Conservation (phyloP, 306 rosid species). For the Vicia villosa region DNA sequence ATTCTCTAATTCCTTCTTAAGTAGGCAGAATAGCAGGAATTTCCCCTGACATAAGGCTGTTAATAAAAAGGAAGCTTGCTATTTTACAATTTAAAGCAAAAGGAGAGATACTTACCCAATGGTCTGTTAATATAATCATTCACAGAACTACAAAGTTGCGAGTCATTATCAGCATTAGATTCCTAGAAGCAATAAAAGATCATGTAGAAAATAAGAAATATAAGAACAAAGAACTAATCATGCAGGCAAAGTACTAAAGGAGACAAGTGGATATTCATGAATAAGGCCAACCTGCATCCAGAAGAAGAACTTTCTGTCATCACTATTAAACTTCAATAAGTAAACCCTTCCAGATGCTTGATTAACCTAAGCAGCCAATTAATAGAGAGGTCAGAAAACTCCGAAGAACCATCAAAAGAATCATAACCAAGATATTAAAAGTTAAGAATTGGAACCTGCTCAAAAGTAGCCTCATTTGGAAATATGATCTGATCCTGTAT, state of each 20-base stretch:
- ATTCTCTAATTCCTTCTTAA: not conserved
- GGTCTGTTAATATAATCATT: constrained; percentile 78
- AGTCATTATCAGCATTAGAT: constrained; percentile 70
- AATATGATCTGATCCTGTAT: constrained; percentile 89
- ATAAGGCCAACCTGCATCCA: constrained; percentile 85
- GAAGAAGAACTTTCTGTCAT: constrained; percentile 84
- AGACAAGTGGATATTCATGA: constrained; percentile 15
- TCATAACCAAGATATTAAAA: constrained; percentile 12
- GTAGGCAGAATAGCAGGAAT: constrained; percentile 11
- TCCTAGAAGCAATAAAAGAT: constrained; percentile 58
- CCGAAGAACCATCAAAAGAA: constrained; percentile 6
- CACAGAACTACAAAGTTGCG: constrained; percentile 66
- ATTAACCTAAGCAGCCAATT: constrained; percentile 63
- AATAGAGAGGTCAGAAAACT: constrained; percentile 25
- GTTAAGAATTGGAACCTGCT: constrained; percentile 62
- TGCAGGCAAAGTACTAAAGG: constrained; percentile 2
- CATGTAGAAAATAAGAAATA: constrained; percentile 22
- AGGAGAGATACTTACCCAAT: constrained; percentile 52
- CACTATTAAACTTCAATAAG: constrained; percentile 76
- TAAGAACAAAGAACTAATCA: constrained; percentile 12
- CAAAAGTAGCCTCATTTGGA: constrained; percentile 92
- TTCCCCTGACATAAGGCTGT: not conserved
- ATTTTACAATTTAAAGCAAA: constrained; percentile 12
- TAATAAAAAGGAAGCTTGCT: constrained; percentile 13
- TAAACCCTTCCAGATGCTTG: constrained; percentile 91